Base-by-base conservation (phyloP, 495 filamentous ascomycete genomes). In the Penicillium lagena region DNA sequence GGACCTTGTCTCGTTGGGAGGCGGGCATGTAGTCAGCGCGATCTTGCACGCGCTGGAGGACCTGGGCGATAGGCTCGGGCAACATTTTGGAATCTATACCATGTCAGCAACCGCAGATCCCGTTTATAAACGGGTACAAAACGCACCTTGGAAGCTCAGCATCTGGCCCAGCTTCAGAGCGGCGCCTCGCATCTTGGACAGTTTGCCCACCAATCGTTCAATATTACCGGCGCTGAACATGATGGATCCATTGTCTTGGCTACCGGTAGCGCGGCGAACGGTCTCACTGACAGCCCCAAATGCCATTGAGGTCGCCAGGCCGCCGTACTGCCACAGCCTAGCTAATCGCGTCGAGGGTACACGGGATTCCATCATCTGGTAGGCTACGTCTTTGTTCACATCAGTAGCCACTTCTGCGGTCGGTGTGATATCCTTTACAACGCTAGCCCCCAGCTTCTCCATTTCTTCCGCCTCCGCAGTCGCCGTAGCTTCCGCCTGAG, bases 21-120 rank as follows among this genome's bases (percentile, higher is more conserved):
- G 85, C 77, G 1, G 93, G 93, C 93, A 98, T 98, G 68, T 96
- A 98, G 62, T 98, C 93, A 15, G 93, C 93, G 38, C 87, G 86
- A 64, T 98, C 94, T 61, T 98, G 93, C 0, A 98, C 94, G 1
- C 93, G 82, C 56, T 93, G 87, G 12, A 98, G 74, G 29, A 98
- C 87, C 52, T 89, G 77, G 42, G 89, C 82, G 28, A 98, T 87
- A 0, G 86, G 78, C 2, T 76, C 79, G 5, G 93, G 93, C 1
- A 98, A 78, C 84, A 97, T 87, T 58, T 95, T 96, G n/a, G 87
- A 80, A 63, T 98, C 90, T 80, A 49, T 22, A 46, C 3, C 12
- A 47, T 48, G 27, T 45, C 30, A 59, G 55, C 17, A 35, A 14
- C 12, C 5, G 11, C 9, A 43, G 22, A 3, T 22, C 22, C 22